Base-by-base conservation (phyloP, 2,329 filamentous ascomycete species). In the Aspergillus floridensis region DNA sequence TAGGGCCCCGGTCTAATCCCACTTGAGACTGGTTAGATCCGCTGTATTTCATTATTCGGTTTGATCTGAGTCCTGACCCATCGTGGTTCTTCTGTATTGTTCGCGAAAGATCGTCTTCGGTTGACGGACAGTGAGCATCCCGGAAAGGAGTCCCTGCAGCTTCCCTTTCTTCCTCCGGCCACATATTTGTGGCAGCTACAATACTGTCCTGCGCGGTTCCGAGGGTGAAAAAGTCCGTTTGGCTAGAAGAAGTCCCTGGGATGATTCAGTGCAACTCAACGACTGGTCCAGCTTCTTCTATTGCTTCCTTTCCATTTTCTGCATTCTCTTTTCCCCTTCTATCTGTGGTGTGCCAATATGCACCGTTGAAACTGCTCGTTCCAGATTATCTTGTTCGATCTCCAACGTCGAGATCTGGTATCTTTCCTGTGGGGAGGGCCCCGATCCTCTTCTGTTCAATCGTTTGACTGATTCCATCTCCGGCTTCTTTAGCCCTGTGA, bases 81-180 rank as follows among this genome's bases (percentile, higher is more conserved):
- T 62, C 62, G 58, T 58, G 52, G 51, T 59, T 67, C 65, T 61
- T 62, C 59, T 59, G 52, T 62, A 57, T 58, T 57, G 44, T 29
- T 44, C 59, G 58, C 47, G 58, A 53, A 62, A 62, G 59, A 44
- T 56, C 56, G 50, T 61, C 56, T 64, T 53, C 58, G 55, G 53
- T 57, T 62, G 59, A 53, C 56, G 56, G 49, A 49, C 57, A 57
- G 52, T 57, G 51, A 44, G 41, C 61, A 63, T 60, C 63, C 57
- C 59, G 60, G 65, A 60, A 41, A 56, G 63, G 64, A 66, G 68
- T 67, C 66, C 68, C 71, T 73, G 71, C 71, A 72, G 70, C 71
- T 68, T 69, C 65, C 70, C 69, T 65, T 61, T 62, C 47, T 48
- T 59, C 61, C 52, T 49, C 57, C 59, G 59, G 60, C 61, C 64